Conservation (phyloP, 2,329 filamentous ascomycete genomes). For the Ceratocystis diversiconidia region DNA sequence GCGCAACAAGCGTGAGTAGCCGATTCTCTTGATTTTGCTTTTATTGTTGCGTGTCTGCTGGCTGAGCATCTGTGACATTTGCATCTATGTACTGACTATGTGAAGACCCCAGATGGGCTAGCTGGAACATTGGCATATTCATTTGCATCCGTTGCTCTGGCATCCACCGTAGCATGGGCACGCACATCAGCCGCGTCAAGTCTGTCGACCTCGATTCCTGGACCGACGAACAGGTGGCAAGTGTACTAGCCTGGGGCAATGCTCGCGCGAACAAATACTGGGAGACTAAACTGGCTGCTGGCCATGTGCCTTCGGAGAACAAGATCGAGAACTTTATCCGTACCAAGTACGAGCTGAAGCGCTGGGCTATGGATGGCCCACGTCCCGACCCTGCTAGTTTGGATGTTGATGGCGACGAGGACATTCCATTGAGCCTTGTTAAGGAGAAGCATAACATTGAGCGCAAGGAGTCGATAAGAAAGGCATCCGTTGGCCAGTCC, state of each 20-base stretch:
- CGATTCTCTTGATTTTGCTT: neutral
- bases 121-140: conserved; percentile 96
- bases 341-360: conserved; percentile 96
- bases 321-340: conserved; percentile 99
- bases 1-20: conserved; percentile 76
- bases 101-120: conserved; percentile 91
- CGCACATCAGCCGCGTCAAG: conserved; percentile 95
- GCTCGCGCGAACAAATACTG: conserved; percentile 95
- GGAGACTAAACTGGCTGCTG: conserved; percentile 84
- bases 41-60: neutral
- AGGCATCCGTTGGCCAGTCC: conserved; percentile 40
- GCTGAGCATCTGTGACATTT: conserved; percentile 11
- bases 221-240: conserved; percentile 96
- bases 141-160: conserved; percentile 97
- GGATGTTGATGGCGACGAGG: conserved; percentile 65
- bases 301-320: conserved; percentile 84
- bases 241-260: conserved; percentile 91
- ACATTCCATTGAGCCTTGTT: conserved; percentile 50
- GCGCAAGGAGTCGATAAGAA: conserved; percentile 43
- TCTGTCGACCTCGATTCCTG: conserved; percentile 95
- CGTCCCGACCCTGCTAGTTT: conserved; percentile 86
- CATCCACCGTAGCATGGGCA: conserved; percentile 97
- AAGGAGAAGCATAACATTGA: conserved; percentile 53
- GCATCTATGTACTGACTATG: conserved; percentile 13
- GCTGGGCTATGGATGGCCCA: conserved; percentile 97